These are phyloP conservation scores for Irpex sp. DNA, from an alignment of 1,284 basidiomycete species.

Conservation along the genomic window DNA sequence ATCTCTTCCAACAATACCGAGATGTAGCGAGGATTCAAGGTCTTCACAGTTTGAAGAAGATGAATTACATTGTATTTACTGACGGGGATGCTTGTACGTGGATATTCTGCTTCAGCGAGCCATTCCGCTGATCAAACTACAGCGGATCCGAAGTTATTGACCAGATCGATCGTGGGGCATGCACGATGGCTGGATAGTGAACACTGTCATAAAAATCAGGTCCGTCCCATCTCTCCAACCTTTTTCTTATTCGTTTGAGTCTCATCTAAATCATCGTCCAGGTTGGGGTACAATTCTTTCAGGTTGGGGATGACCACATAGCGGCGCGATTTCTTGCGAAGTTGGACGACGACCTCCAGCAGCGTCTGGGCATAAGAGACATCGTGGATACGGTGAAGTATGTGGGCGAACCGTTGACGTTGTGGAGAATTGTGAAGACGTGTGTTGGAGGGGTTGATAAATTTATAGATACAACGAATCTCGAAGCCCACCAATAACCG, in stretches of 20 bases:
- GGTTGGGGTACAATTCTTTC: slow-evolving; percentile 61
- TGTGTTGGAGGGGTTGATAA: slow-evolving; percentile 58
- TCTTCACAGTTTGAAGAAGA: slow-evolving; percentile 40
- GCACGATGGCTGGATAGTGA: slow-evolving; percentile 50
- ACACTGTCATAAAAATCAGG: background rate
- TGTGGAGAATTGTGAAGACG: slow-evolving; percentile 47
- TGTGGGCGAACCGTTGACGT: slow-evolving; percentile 33
- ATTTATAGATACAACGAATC: no score
- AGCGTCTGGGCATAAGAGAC: slow-evolving; percentile 32
- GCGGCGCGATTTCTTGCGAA: slow-evolving; percentile 43
- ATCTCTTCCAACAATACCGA: slow-evolving; percentile 39
- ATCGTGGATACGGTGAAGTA: slow-evolving; percentile 63
- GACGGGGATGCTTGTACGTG: slow-evolving; percentile 55
- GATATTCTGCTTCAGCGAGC: background rate
- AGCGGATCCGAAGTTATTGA: slow-evolving; percentile 48
- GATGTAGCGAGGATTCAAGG: background rate
- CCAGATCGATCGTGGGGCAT: slow-evolving; percentile 40
- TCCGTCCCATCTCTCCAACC: background rate
- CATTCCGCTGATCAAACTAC: background rate
- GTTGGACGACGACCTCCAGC: slow-evolving; percentile 32
- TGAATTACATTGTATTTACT: slow-evolving; percentile 60
- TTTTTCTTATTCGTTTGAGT: background rate
- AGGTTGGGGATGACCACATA: slow-evolving; percentile 43
- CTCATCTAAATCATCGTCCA: slow-evolving; percentile 16
- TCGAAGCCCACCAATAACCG: no score